Conservation (phyloP, 1,139 yeast genomes). For the Arxiozyma telluris region DNA sequence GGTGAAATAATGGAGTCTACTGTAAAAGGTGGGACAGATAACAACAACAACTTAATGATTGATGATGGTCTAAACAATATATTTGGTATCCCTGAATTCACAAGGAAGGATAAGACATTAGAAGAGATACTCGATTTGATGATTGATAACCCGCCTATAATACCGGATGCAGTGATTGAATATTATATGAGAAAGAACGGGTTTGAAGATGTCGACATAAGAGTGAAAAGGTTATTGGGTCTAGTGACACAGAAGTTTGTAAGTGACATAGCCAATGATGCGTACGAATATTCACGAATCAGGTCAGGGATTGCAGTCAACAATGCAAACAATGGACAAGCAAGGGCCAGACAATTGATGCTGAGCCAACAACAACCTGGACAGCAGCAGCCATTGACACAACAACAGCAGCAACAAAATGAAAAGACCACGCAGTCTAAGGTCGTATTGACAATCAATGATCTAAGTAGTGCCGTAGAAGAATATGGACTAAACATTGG, state of each 20-base stretch:
- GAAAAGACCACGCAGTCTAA: conserved; percentile 35
- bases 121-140: conserved; percentile 78
- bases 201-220: conserved; percentile 67
- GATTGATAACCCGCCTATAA: conserved; percentile 93
- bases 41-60: conserved; percentile 11
- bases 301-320: conserved; percentile 77
- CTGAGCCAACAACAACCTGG: conserved; percentile 48
- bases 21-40: conserved; percentile 8
- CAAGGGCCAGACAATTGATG: conserved; percentile 68
- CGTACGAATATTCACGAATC: conserved; percentile 89
- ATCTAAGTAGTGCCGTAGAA: conserved; percentile 36
- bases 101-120: conserved; percentile 78
- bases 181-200: conserved; percentile 87
- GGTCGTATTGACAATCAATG: conserved; percentile 31
- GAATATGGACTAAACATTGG: conserved; percentile 90
- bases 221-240: conserved; percentile 79
- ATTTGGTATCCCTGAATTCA: conserved; percentile 55
- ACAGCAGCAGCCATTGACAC: conserved; percentile 25
- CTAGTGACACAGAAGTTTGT: conserved; percentile 93
- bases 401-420: conserved; percentile 33
- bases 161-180: conserved; percentile 97
- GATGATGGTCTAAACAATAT: conserved; percentile 31
- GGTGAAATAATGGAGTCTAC: conserved; percentile 15
- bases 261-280: conserved; percentile 91
- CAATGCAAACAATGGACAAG: conserved; percentile 78